Evolutionary conservation across 441 rosid genomes (phyloP), one percentile per base, ranked within the genome.

Genomic region (Pelargonium hybrid): DNA sequence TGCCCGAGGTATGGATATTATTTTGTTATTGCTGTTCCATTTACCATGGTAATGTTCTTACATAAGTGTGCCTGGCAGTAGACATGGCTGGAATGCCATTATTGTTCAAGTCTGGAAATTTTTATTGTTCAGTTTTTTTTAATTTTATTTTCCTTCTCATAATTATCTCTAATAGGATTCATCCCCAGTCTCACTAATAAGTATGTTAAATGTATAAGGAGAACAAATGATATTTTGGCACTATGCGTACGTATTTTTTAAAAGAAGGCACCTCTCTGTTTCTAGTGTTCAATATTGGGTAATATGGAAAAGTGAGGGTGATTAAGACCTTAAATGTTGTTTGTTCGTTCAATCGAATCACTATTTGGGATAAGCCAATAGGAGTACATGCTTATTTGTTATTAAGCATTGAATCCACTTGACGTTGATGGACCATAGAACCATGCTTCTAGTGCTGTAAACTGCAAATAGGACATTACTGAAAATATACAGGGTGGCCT

Each of bases 1-100:
- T 94, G 99, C 98, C 99, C 68, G 91, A 84, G 96, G 98, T 93
- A 76, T 66, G 78, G 66, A 68, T 69, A 62, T 65, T 70, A 45
- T 65, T 25, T 1, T 48, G 9, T 26, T 15, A 31, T 18, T 26
- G 21, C 57, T 43, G 18, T 18, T 23, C 18, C 66, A 13, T 62
- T 25, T 34, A n/a, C 6, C 14, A 62, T 29, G n/a, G 14, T 29
- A 26, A 61, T 68, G n/a, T 20, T 11, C 62, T 68, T 14, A 45
- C 72, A 68, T 66, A 14, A 18, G 20, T 48, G 26, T 48, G 23
- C 48, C 9, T 63, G 75, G 21, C 25, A 18, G n/a, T 56, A 50
- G 68, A 61, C 34, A 20, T 68, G 68, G 62, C 39, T 39, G 57
- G 2, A 13, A 25, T 11, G 14, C 39, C 37, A 25, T 25, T 47